Evolutionary conservation across 2,329 filamentous ascomycete genomes (phyloP), one percentile per base, ranked within the genome.

Genomic region (Hirsutella rhossiliensis): DNA sequence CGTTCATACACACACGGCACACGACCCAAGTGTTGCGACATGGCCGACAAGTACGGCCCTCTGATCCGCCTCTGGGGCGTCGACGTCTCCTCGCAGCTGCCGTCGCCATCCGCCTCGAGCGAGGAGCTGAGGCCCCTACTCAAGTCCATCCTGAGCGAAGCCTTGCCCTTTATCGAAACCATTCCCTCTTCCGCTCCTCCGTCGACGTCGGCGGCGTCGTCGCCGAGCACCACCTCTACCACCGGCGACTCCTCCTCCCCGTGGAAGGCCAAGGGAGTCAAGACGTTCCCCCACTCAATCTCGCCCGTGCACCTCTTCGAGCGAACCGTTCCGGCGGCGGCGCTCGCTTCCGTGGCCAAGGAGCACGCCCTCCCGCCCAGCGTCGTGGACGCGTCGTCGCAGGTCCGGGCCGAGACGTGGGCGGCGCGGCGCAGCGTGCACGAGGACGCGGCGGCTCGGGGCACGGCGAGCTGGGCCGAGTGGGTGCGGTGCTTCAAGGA

Each of bases 381-480:
- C 15, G 46, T 57, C 15, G 46, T 45, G 23, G 48, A 47, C 8
- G 32, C 4, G 6, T 5, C 23, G 23, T 27, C 23, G 23, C 23
- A 41, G 7, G 29, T 55, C 17, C 51, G 49, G 20, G 42, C 56
- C 1, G 80, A 84, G 60, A 71, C 67, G 17, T 87, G 83, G 83
- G 73, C 72, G 43, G 75, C 75, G 36, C 72, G 84, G 45, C 71
- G 71, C 38, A 83, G 78, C 56, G 62, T 74, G 37, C 83, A 87
- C 56, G 64, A 65, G 45, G 71, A 82, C 53, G 62, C 59, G 6
- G 62, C 66, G 17, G 62, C 61, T 34, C 54, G 54, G 20, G 72
- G 75, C 9, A 78, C 78, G 1, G 82, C 80, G 11, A 66, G 56
- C 39, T 85, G 79, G 74, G 64, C 63, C 0, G 82, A 87, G 59